Base-by-base conservation (phyloP, 148 eudicot species). In the Cornus controversa region DNA sequence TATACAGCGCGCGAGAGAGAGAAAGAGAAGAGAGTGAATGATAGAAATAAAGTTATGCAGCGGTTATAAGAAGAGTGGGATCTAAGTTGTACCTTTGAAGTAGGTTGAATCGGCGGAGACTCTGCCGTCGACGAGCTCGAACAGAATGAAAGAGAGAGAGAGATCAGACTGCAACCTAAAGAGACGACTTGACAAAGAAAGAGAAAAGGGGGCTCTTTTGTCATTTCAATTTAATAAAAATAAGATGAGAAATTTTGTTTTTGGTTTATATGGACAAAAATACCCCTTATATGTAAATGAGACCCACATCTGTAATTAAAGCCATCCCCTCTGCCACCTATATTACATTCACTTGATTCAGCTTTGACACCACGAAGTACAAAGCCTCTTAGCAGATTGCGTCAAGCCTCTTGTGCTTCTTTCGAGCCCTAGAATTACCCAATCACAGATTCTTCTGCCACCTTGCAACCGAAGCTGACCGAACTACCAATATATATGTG, bases 331-430 rank as follows among this genome's bases (percentile, higher is more conserved):
- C n/a, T n/a, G n/a, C n/a, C n/a, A n/a, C 79, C 77, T 74, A 75
- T 72, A 77, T 73, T 80, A 45, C 83, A 65, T 67, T 70, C 87
- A 73, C 75, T 87, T 2, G 81, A 67, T 74, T 85, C 93, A 45
- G 34, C 66, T 60, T 80, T 77, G 60, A 77, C 78, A 75, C 69
- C 72, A n/a, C 67, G 79, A 50, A 80, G 72, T 91, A 74, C 87
- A n/a, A 92, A 3, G 74, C 86, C 62, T 87, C 84, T 29, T 94
- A 97, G 83, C 87, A 82, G 25, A 95, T 93, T 25, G 96, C 90
- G 81, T 95, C 94, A 70, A 95, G 88, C 77, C 82, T 87, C 83
- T 95, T 95, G 75, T 89, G 97, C 85, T 95, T 95, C 85, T 87
- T 93, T 71, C 86, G 84, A 66, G 81, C 86, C 80, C 87, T 91